phyloP scores from a whole-genome alignment of 2,329 filamentous ascomycete genomes.

The Colletotrichum tanaceti region DNA sequence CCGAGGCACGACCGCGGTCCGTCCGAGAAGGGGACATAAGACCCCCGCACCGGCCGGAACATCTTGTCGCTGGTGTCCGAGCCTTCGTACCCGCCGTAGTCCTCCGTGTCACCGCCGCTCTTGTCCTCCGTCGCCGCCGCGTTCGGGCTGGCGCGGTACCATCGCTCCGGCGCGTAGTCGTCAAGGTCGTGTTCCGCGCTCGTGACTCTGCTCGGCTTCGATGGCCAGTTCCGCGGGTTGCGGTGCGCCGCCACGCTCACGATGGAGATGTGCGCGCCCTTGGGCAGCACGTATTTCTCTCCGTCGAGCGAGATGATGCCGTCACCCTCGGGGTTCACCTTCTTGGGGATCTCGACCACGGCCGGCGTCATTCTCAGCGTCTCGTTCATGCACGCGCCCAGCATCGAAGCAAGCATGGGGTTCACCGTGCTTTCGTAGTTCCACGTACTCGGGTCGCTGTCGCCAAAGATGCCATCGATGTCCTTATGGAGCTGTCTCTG shows the following conservation, averaged over 20 bases:
- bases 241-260: slow-evolving; percentile 68
- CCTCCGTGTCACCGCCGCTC: slow-evolving; percentile 50
- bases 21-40: slow-evolving; percentile 69
- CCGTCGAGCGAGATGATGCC: slow-evolving; percentile 72
- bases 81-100: slow-evolving; percentile 69
- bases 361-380: slow-evolving; percentile 79
- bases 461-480: slow-evolving; percentile 72
- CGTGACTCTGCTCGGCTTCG: slow-evolving; percentile 58
- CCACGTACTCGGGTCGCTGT: slow-evolving; percentile 71
- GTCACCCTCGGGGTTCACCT: slow-evolving; percentile 57
- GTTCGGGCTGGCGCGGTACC: slow-evolving; percentile 63
- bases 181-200: slow-evolving; percentile 67
- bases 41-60: slow-evolving; percentile 68
- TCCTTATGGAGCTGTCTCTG: slow-evolving; percentile 77
- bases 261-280: slow-evolving; percentile 66
- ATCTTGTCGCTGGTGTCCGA: slow-evolving; percentile 71
- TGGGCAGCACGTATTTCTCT: slow-evolving; percentile 68
- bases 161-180: slow-evolving; percentile 78
- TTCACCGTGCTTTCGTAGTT: slow-evolving; percentile 76
- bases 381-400: slow-evolving; percentile 83
- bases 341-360: slow-evolving; percentile 79
- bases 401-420: slow-evolving; percentile 74
- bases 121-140: slow-evolving; percentile 44
- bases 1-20: slow-evolving; percentile 69
- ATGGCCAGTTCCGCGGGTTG: slow-evolving; percentile 80